phyloP scores from a whole-genome alignment of 2,329 filamentous ascomycete species.

The Triangularia verruculosa region DNA sequence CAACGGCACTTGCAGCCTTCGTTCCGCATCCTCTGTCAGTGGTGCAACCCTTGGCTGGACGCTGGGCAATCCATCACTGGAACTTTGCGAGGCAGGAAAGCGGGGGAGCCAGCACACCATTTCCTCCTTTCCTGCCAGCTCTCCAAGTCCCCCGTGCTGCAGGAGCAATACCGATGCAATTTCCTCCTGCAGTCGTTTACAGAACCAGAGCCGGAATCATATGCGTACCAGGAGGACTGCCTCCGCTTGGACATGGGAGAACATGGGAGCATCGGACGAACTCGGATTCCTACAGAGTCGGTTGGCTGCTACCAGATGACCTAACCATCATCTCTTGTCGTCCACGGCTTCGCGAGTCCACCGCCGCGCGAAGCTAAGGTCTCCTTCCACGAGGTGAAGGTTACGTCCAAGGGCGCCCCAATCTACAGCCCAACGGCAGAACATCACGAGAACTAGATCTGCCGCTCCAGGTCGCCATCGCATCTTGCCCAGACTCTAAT shows the following conservation, averaged over 20 bases:
- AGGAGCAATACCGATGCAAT: constrained; percentile 31
- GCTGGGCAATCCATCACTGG: constrained; percentile 3
- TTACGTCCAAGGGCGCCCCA: not conserved
- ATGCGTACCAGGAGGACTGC: constrained; percentile 9
- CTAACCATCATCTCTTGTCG: constrained; percentile 18
- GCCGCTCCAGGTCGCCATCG: constrained; percentile 12
- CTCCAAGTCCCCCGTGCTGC: constrained; percentile 16
- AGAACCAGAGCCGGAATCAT: constrained; percentile 4
- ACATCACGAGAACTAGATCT: constrained; percentile 10
- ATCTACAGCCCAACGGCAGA: constrained; percentile 6
- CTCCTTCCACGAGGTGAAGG: not conserved
- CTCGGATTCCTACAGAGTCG: constrained; percentile 26
- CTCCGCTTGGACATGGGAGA: constrained; percentile 11
- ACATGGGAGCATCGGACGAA: constrained; percentile 6
- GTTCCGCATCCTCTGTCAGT: constrained; percentile 13
- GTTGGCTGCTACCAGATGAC: constrained; percentile 22
- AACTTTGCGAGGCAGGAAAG: constrained; percentile 12
- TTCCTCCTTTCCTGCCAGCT: constrained; percentile 4
- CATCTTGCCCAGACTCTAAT: constrained; percentile 24
- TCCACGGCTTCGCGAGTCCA: constrained; percentile 1
- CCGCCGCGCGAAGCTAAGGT: constrained; percentile 1
- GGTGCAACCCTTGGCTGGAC: not conserved
- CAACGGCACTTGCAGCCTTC: constrained; percentile 20
- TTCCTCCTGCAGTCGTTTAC: constrained; percentile 19
- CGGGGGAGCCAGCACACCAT: not conserved